Conservation (phyloP, 768 basidiomycete genomes). For the Pholiota conissans region DNA sequence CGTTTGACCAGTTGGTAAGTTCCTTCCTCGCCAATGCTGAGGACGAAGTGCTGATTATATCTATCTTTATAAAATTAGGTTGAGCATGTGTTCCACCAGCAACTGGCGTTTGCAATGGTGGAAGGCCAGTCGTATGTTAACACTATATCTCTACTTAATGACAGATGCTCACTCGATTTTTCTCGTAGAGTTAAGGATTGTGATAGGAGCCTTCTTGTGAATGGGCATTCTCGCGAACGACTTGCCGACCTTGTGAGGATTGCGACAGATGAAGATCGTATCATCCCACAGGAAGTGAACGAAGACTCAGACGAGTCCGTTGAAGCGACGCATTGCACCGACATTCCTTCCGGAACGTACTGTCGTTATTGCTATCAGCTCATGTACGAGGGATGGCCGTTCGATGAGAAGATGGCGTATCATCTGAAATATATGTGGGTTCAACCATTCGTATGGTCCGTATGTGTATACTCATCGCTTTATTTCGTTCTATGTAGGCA, state of each 20-base stretch:
- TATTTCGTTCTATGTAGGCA: background rate
- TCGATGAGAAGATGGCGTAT: slow-evolving; percentile 1
- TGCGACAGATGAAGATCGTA: background rate
- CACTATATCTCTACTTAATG: too few relatives aligned
- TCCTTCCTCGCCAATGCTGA: background rate
- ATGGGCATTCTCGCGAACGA: slow-evolving; percentile 2
- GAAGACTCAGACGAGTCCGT: background rate
- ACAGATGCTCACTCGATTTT: background rate
- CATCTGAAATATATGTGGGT: slow-evolving; percentile 4
- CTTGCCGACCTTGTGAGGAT: background rate
- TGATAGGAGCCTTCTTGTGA: background rate
- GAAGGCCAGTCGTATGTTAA: background rate
- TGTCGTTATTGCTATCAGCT: slow-evolving; percentile 3
- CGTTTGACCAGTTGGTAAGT: background rate
- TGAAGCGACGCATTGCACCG: background rate
- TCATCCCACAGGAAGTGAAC: background rate
- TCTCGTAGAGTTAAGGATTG: background rate
- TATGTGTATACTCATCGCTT: background rate
- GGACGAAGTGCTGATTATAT: background rate
- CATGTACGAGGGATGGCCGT: background rate
- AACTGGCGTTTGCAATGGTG: background rate
- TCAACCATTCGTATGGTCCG: background rate
- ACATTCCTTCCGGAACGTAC: background rate
- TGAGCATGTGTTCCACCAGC: slow-evolving; percentile 3
- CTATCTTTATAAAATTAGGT: background rate